A percentile compares a stretch with the other conserved stretches of the same genome.
Conservation (phyloP, 2,329 filamentous ascomycete species). For the Xylariaceae sp. region DNA sequence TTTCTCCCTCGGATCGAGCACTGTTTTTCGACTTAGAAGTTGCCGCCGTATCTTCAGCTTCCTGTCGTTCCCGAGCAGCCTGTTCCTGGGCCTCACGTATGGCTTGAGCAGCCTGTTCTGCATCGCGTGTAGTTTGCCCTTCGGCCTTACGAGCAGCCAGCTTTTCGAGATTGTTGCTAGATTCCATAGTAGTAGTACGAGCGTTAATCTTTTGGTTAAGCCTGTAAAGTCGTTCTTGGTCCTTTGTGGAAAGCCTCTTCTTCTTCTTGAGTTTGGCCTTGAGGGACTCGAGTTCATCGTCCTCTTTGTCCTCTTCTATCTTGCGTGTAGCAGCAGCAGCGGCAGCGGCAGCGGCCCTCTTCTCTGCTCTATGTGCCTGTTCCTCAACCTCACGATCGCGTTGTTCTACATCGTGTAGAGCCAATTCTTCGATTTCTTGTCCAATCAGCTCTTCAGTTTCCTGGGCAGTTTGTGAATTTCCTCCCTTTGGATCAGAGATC, state of each 20-base stretch:
- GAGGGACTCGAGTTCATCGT: slow-evolving; percentile 35
- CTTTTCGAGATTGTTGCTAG: slow-evolving; percentile 21
- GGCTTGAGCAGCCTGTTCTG: slow-evolving; percentile 17
- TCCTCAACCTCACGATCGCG: slow-evolving; percentile 19
- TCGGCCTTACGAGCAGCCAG: slow-evolving; percentile 27
- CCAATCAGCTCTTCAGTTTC: slow-evolving; percentile 13
- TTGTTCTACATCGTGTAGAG: slow-evolving; percentile 25
- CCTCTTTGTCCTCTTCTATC: slow-evolving; percentile 6
- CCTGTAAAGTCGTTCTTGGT: slow-evolving; percentile 40
- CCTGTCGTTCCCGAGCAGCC: slow-evolving; percentile 26
- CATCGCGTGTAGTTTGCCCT: slow-evolving; percentile 22
- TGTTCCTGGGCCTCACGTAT: slow-evolving; percentile 27
- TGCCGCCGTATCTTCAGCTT: slow-evolving; percentile 28
- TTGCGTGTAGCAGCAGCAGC: slow-evolving; percentile 4
- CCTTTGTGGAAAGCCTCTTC: slow-evolving; percentile 42
- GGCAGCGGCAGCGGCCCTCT: background rate
- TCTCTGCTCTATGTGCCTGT: slow-evolving; percentile 12
- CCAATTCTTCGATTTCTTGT: slow-evolving; percentile 25
- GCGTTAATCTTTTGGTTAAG: slow-evolving; percentile 35
- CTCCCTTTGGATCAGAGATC: slow-evolving; percentile 2
- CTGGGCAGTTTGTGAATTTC: background rate
- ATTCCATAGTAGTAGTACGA: slow-evolving; percentile 22
- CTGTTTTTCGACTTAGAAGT: slow-evolving; percentile 27
- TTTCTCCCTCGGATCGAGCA: slow-evolving; percentile 38
- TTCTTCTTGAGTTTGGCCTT: slow-evolving; percentile 35